A percentile compares a stretch with the other conserved stretches of the same genome.
Evolutionary conservation across 768 basidiomycete species (phyloP).

Genomic region (Trametes cinnabarina): DNA sequence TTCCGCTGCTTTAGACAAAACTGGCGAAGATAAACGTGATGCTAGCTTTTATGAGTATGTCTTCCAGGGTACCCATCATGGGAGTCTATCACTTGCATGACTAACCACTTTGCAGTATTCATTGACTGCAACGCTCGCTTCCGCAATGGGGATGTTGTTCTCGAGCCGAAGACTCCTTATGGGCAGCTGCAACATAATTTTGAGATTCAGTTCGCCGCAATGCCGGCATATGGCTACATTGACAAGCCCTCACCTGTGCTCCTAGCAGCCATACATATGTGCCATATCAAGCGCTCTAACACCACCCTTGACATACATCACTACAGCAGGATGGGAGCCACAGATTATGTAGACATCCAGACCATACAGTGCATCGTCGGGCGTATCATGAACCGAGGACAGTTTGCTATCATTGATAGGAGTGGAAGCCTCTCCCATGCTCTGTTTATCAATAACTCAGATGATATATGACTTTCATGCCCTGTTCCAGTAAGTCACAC

Average conservation of each 20-base stretch:
- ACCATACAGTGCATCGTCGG: constrained; percentile 29
- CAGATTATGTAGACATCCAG: constrained; percentile 25
- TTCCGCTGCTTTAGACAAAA: background rate
- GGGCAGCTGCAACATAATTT: constrained; percentile 36
- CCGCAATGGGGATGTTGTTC: background rate
- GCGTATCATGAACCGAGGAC: constrained; percentile 15
- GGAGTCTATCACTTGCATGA: background rate
- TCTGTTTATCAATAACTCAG: background rate
- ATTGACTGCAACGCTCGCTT: constrained; percentile 29
- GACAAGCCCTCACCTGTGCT: constrained; percentile 9
- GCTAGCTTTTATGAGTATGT: background rate
- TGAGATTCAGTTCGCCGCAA: constrained; percentile 16
- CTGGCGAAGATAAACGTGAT: background rate
- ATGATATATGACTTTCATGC: no score
- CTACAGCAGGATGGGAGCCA: constrained; percentile 6
- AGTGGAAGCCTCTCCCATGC: constrained; percentile 21
- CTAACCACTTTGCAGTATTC: constrained; percentile 32
- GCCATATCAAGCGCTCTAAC: constrained; percentile 1
- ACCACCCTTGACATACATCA: constrained; percentile 21
- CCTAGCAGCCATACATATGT: constrained; percentile 26
- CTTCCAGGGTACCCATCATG: background rate
- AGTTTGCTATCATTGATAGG: constrained; percentile 28
- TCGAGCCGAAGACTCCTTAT: constrained; percentile 26
- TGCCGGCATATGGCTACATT: background rate
- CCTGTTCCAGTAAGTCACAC: no score